A percentile compares a stretch with the other conserved stretches of the same genome.
These are phyloP conservation scores for Westerdykella sp. DNA, from an alignment of 2,329 filamentous ascomycete species.

Conservation along the genomic window DNA sequence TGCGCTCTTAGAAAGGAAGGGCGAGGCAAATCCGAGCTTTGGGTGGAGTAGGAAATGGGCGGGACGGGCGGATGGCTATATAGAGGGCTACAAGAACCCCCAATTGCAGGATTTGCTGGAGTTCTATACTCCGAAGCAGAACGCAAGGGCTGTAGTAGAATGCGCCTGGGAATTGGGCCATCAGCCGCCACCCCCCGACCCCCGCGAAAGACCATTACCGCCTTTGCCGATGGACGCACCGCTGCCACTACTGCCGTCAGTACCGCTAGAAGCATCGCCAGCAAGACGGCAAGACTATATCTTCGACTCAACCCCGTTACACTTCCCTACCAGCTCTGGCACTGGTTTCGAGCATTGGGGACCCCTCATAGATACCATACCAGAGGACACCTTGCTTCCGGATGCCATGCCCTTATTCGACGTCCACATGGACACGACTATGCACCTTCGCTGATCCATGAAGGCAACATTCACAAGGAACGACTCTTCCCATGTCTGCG, in stretches of 20 bases:
- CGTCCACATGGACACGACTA: too few species aligned
- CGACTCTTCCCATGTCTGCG: too few species aligned
- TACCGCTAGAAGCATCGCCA: background rate
- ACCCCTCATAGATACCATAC: background rate
- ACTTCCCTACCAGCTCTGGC: background rate
- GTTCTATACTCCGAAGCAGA: slow-evolving; percentile 14
- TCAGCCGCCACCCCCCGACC: slow-evolving; percentile 3
- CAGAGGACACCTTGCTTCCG: background rate
- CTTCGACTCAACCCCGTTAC: background rate
- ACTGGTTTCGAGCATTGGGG: background rate
- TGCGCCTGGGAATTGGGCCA: slow-evolving; percentile 17
- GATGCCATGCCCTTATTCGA: background rate
- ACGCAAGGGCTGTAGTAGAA: slow-evolving; percentile 15
- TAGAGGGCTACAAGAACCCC: slow-evolving; percentile 13
- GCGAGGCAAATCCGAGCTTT: slow-evolving; percentile 8
- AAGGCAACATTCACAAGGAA: too few species aligned
- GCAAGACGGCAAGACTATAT: background rate
- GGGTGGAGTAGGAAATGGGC: slow-evolving; percentile 22
- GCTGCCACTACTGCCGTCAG: background rate
- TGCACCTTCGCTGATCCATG: too few species aligned
- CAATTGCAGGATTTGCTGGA: slow-evolving; percentile 28
- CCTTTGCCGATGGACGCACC: background rate
- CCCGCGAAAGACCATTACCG: background rate
- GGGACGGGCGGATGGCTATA: slow-evolving; percentile 26
- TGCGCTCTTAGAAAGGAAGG: slow-evolving; percentile 12